phyloP scores from a whole-genome alignment of 2,329 filamentous ascomycete genomes.

The Fusarium algeriense region DNA sequence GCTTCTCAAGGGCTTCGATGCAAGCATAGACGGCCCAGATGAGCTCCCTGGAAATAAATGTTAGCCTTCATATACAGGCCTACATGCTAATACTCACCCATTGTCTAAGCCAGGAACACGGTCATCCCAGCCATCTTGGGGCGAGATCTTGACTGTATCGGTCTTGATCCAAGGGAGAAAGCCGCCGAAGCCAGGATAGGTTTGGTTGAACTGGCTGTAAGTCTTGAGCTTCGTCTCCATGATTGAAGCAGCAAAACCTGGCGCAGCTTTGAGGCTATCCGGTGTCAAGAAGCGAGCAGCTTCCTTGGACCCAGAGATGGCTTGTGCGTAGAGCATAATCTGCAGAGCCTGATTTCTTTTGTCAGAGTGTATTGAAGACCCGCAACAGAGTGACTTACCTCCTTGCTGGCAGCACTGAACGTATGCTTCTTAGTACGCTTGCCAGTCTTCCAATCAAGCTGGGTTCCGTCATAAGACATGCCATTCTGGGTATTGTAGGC shows the following conservation, averaged over 20 bases:
- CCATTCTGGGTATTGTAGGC: conserved; percentile 57
- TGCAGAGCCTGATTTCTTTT: conserved; percentile 51
- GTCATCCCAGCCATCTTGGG: conserved; percentile 54
- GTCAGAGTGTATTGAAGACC: background rate
- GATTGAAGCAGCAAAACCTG: conserved; percentile 51
- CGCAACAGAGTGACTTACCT: conserved; percentile 32
- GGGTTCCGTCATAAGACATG: conserved; percentile 57
- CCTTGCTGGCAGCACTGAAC: conserved; percentile 56
- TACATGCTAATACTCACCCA: conserved; percentile 43
- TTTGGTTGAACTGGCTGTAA: conserved; percentile 56
- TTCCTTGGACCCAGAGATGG: conserved; percentile 52
- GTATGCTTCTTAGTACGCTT: conserved; percentile 51
- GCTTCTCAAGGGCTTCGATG: conserved; percentile 53
- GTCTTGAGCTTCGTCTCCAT: conserved; percentile 55
- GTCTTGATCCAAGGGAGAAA: conserved; percentile 56
- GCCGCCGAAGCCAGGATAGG: conserved; percentile 57
- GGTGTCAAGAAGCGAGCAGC: conserved; percentile 57
- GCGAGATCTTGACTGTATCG: conserved; percentile 47
- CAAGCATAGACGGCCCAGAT: conserved; percentile 58
- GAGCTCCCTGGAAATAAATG: conserved; percentile 48
- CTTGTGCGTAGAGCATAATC: conserved; percentile 59
- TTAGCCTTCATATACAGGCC: background rate
- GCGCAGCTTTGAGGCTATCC: conserved; percentile 48
- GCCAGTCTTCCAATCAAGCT: conserved; percentile 55
- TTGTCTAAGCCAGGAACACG: conserved; percentile 57